Evolutionary conservation across 306 rosid species (phyloP).

Genomic region (Quercus berberidifolia): DNA sequence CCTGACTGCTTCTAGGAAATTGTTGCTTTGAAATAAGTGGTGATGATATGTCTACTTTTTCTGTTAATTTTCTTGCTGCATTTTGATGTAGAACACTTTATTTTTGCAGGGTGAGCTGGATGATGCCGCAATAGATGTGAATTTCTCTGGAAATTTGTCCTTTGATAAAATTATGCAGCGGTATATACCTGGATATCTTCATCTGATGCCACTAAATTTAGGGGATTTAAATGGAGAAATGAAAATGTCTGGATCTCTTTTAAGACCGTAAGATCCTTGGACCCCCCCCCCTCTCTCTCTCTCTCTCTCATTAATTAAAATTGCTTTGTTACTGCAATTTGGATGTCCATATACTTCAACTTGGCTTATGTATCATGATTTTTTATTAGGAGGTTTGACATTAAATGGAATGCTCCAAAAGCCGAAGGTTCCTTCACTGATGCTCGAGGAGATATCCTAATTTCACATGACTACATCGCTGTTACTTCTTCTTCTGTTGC

Average conservation of each 20-base stretch:
- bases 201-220: constrained; percentile 56
- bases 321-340: neutral
- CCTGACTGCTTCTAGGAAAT: neutral
- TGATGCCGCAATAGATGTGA: constrained; percentile 80
- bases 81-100: constrained; percentile 17
- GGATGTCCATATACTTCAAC: constrained; percentile 23
- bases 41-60: neutral
- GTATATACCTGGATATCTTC: constrained; percentile 66
- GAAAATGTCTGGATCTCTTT: constrained; percentile 77
- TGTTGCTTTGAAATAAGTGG: neutral
- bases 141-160: constrained; percentile 79
- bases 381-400: constrained; percentile 68
- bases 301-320: constrained; percentile 9
- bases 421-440: constrained; percentile 84
- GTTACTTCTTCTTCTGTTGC: constrained; percentile 81
- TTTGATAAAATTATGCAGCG: constrained; percentile 70
- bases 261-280: constrained; percentile 71
- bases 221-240: constrained; percentile 80
- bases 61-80: constrained; percentile 1
- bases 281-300: neutral
- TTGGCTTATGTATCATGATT: constrained; percentile 17
- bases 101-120: constrained; percentile 79
- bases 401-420: constrained; percentile 81
- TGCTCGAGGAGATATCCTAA: constrained; percentile 89
- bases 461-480: constrained; percentile 59